Evolutionary conservation across 208 protist genomes (phyloP), one percentile per base, ranked within the genome.

Genomic region (Trypanosoma mega): DNA sequence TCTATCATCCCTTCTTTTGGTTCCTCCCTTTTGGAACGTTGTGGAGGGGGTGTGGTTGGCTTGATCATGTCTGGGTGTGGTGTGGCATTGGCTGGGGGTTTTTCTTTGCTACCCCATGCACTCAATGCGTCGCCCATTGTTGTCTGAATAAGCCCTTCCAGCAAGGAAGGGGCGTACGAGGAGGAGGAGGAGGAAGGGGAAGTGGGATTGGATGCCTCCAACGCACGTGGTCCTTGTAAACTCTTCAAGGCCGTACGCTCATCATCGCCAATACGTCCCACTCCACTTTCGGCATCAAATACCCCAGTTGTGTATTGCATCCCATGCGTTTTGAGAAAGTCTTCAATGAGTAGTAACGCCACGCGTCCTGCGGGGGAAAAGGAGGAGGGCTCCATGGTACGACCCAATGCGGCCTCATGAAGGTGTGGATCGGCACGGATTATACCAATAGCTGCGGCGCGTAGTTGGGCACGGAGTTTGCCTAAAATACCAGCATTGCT

Each of bases 401-500:
- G 20, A 1, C 77, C 79, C 16, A 90, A 61, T 6, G 80, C 68
- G 0, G 73, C 79, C 1, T 63, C 48, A 30, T 75, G 60, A 27
- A 94, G 50, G 18, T 75, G 60, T 8, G 63, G 53, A 51, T 94
- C 88, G 3, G 72, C 85, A 20, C 83, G 75, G 7, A 95, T 63
- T 18, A 92, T 48, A n/a, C 68, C 77, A 21, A 95, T 43, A 0
- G 83, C 83, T 0, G 78, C 55, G 4, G 83, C 85, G 2, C 88
- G 76, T 6, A 95, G 70, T 63, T 95, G 78, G 0, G 88, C 88
- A 0, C 83, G 69, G 41, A 95, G 65, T 46, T 85, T 82, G 2
- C 88, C 88, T 21, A 92, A 51, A 20, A 78, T 63, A 9, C 88
- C 88, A 2, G 60, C 64, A 6, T 69, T 59, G 1, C 78, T 77